Evolutionary conservation across 306 rosid genomes (phyloP), one percentile per base, ranked within the genome.

Genomic region (Delonix regia): DNA sequence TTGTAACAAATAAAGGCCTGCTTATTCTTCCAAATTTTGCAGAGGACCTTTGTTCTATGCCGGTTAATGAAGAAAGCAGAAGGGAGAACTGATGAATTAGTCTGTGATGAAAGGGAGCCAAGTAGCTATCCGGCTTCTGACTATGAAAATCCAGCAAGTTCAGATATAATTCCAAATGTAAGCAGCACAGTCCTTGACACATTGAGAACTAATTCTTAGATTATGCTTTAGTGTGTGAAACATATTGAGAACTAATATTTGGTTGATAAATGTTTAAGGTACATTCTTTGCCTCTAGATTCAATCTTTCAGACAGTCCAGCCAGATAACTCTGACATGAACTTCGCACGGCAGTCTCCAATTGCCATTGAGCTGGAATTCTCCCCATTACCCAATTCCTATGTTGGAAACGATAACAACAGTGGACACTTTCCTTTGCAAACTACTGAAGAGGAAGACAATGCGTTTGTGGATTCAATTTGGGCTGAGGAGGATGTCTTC

Each of bases 11-110:
- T 41, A 4, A 71, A 65, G 39, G 9, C 34, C 33, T 72, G 66
- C 72, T 69, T 38, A 45, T 44, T 28, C 60, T 45, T 83, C 47
- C 69, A 66, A 71, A 67, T 75, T 73, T 38, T 80, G 76, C 73
- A 90, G 98, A 76, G 59, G 49, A 34, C 74, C 30, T 83, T 78
- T 67, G 92, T 90, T 66, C 9, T 94, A 33, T 80, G 89, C 65
- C 85, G 81, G 33, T 34, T 94, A 79, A 82, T 25, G 73, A 55
- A 70, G 55, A 86, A 88, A 21, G 3, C 67, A 22, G 83, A 76
- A 60, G 65, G 22, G 73, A 42, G 9, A 47, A 30, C 52, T 51
- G 63, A 69, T 9, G 76, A 19, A 68, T 8, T 22, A 53, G 25
- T 47, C 14, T 5, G 6, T 11, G 66, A 42, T 44, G 85, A 81